Evolutionary conservation across 345 rosid genomes (phyloP).

Genomic region (Salix suchowensis): DNA sequence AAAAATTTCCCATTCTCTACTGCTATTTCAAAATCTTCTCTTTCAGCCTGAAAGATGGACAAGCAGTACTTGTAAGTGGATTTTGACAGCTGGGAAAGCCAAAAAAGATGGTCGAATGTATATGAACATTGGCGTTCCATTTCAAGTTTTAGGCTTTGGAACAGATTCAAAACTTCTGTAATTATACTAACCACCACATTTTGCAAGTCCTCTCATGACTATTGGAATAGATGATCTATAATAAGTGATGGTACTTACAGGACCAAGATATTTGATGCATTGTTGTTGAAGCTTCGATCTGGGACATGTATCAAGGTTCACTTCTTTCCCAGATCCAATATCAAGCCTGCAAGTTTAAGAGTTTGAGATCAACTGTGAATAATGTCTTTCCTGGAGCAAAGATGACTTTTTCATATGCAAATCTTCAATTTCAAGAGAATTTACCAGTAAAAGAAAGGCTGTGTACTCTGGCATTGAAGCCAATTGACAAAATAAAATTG

Average conservation of each 20-base stretch:
- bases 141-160: neutral
- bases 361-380: slow-evolving; percentile 13
- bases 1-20: slow-evolving; percentile 47
- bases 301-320: slow-evolving; percentile 62
- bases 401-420: neutral
- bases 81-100: neutral
- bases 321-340: slow-evolving; percentile 76
- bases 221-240: neutral
- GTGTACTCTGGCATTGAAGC: slow-evolving; percentile 79
- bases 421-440: slow-evolving; percentile 10
- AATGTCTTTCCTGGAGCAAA: neutral
- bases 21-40: slow-evolving; percentile 56
- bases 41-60: slow-evolving; percentile 48
- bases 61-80: neutral
- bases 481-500: slow-evolving; percentile 78
- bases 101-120: neutral
- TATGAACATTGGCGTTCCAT: neutral
- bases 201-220: neutral
- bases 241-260: slow-evolving; percentile 46
- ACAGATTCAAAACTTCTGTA: neutral
- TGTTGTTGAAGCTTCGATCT: slow-evolving; percentile 75
- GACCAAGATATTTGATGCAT: slow-evolving; percentile 92
- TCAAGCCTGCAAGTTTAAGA: slow-evolving; percentile 63
- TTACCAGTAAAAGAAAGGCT: slow-evolving; percentile 90
- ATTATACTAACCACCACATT: neutral